Evolutionary conservation across 345 rosid species (phyloP), one percentile per base, ranked within the genome.

Genomic region (Cardiospermum halicacabum): DNA sequence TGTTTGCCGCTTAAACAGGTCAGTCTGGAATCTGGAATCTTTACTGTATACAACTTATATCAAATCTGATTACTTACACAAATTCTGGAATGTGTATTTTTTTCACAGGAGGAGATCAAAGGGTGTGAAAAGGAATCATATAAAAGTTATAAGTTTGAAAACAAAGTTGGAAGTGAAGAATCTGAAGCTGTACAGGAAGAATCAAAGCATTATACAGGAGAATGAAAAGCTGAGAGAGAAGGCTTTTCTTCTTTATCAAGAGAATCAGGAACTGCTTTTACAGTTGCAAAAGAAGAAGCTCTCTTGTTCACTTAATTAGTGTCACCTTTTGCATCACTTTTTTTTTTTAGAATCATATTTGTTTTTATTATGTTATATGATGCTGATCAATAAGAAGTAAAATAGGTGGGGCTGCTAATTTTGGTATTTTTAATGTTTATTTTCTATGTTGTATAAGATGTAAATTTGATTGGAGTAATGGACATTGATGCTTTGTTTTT

Each of bases 231-330:
- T 92, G 54, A 81, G 71, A 66, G 76, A 76, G 70, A 82, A 73
- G 77, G 96, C 89, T 43, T 60, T 77, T 56, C 78, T 88, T 65
- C 98, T 90, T 27, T 77, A 67, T 37, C 83, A 80, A 61, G 98
- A 93, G 83, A 93, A 93, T 65, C 77, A 79, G 74, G 74, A 66
- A 49, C 75, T 93, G 63, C 60, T 83, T 13, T 60, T 75, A 71
- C 75, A 74, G 72, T 82, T 89, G 40, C 89, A 82, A 36, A 71
- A 62, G 39, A 71, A 62, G 39, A 77, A 77, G 69, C 58, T 79
- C 53, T 36, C 68, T 34, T 13, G 8, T 32, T 22, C 56, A 11
- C 30, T 34, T 15, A 24, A 53, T 4, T 26, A 40, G 47, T 47
- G 28, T 18, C 30, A 4, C 22, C 47, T 8, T 2, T 39, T 9